Conservation (phyloP, 345 rosid genomes). For the Xanthoceras sorbifolium region DNA sequence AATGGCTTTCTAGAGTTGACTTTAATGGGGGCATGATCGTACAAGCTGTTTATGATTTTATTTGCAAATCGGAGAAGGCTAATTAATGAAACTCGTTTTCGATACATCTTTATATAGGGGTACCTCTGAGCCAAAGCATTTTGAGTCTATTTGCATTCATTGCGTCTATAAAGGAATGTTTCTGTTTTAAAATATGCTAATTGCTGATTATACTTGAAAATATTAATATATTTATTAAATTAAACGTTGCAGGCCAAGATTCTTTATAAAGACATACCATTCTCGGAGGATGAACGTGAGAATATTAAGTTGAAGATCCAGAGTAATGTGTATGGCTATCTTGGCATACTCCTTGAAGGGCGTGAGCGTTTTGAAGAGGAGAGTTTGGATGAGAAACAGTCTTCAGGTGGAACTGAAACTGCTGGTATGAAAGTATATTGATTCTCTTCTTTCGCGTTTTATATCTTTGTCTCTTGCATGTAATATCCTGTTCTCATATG, state of each 20-base stretch:
- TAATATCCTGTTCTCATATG: background rate
- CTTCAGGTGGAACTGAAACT: conserved; percentile 31
- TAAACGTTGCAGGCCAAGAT: conserved; percentile 76
- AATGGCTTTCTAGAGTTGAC: background rate
- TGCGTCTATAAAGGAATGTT: background rate
- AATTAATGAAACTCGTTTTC: background rate
- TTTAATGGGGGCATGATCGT: background rate
- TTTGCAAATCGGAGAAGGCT: background rate
- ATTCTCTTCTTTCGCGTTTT: conserved; percentile 2
- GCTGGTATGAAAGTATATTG: conserved; percentile 39
- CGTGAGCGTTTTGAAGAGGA: conserved; percentile 97
- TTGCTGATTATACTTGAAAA: background rate
- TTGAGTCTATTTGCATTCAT: background rate
- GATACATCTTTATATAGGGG: background rate
- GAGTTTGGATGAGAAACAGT: conserved; percentile 44
- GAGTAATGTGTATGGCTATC: conserved; percentile 84
- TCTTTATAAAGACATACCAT: conserved; percentile 84
- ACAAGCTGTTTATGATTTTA: background rate
- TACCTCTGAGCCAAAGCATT: background rate
- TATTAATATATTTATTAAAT: conserved; percentile 2
- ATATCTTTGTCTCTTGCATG: conserved; percentile 2
- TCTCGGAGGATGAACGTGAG: conserved; percentile 84
- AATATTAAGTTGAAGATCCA: conserved; percentile 79
- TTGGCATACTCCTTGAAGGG: conserved; percentile 95
- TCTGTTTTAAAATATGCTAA: background rate